phyloP scores from a whole-genome alignment of 768 basidiomycete species.

The Candolleomyces efflorescens region DNA sequence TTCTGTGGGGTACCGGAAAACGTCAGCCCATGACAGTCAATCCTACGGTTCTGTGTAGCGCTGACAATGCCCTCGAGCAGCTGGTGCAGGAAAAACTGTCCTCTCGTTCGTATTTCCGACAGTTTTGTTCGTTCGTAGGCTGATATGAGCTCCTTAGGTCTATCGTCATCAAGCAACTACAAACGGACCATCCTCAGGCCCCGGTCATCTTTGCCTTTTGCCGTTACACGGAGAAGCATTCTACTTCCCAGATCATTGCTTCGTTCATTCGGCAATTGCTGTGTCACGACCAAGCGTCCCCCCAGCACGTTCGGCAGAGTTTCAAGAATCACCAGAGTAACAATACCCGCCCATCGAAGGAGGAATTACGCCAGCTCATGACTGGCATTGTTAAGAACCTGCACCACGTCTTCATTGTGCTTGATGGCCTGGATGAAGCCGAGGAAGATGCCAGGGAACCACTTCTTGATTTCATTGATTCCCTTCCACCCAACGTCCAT shows the following conservation, averaged over 20 bases:
- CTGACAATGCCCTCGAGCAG: neutral
- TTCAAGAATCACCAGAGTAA: neutral
- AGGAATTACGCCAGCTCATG: neutral
- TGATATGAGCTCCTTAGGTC: too few species aligned
- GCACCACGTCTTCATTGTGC: neutral
- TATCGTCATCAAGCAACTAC: neutral
- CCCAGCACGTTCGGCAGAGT: neutral
- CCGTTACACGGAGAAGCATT: neutral
- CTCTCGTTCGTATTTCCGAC: neutral
- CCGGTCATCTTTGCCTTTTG: neutral
- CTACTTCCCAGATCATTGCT: neutral
- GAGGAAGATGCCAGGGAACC: neutral
- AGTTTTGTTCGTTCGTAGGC: neutral
- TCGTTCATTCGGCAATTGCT: neutral
- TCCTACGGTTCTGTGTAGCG: too few species aligned
- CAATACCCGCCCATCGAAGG: neutral
- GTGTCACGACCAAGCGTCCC: neutral
- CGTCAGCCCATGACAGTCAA: neutral
- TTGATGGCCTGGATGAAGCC: conserved; percentile 3
- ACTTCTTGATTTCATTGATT: neutral
- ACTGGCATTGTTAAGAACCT: neutral
- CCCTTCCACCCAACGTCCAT: neutral
- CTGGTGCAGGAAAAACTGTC: neutral
- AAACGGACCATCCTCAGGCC: neutral
- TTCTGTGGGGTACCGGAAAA: conserved; percentile 3